These are phyloP conservation scores for Sicyos edulis DNA, from an alignment of 306 rosid genomes.

Conservation along the genomic window DNA sequence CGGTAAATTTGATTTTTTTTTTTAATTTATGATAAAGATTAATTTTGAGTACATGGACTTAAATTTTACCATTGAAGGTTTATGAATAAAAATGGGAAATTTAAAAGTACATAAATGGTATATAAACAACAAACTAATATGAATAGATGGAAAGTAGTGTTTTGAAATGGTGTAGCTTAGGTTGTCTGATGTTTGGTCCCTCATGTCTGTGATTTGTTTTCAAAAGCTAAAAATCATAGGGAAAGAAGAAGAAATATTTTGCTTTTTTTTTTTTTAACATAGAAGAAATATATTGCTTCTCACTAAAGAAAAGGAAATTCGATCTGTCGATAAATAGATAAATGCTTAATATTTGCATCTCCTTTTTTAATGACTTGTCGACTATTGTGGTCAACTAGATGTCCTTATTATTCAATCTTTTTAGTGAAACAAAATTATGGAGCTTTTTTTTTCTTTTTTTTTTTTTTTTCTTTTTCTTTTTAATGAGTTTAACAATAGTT, in stretches of 20 bases:
- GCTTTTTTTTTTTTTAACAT: background rate
- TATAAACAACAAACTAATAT: background rate
- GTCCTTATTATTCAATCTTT: background rate
- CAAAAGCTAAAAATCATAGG: background rate
- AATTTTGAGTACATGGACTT: no score
- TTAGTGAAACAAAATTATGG: no score
- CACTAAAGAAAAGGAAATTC: slow-evolving; percentile 6
- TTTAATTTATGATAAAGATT: no score
- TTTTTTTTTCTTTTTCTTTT: no score
- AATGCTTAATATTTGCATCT: background rate
- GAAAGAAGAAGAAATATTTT: no score
- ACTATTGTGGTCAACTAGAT: background rate
- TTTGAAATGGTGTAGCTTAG: background rate
- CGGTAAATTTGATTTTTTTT: no score
- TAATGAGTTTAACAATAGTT: no score
- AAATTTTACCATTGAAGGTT: no score
- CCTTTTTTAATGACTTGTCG: slow-evolving; percentile 3
- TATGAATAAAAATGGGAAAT: no score
- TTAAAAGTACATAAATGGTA: no score
- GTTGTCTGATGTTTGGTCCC: background rate
- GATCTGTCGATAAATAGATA: background rate
- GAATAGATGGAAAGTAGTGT: background rate
- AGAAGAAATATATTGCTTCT: background rate
- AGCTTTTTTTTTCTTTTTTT: no score
- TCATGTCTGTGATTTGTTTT: background rate